These are phyloP conservation scores for Colletotrichum cereale DNA, from an alignment of 2,329 filamentous ascomycete genomes.

Conservation along the genomic window DNA sequence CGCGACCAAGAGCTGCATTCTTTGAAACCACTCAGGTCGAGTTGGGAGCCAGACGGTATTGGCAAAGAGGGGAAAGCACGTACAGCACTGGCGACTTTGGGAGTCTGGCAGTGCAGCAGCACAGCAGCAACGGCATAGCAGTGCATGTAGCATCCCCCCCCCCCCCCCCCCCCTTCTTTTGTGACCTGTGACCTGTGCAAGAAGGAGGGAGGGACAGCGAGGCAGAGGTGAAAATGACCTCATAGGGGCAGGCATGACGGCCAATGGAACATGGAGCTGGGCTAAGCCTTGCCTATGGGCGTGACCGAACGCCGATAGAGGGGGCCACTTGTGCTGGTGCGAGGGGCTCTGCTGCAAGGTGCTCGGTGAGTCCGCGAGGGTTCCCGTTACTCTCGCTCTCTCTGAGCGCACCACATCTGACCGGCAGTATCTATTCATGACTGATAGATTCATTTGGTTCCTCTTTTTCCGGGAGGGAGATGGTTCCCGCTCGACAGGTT, in stretches of 20 bases:
- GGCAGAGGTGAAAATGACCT: constrained; percentile 28
- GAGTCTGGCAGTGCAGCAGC: constrained; percentile 16
- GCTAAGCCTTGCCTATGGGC: constrained; percentile 14
- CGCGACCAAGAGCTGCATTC: neutral
- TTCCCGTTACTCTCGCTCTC: neutral
- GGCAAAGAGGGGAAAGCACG: neutral
- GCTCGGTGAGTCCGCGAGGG: constrained; percentile 10
- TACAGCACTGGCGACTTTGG: constrained; percentile 6
- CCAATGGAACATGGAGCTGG: constrained; percentile 14
- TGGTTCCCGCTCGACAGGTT: neutral
- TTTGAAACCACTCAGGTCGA: neutral
- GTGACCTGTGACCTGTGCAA: neutral
- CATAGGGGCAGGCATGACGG: constrained; percentile 10
- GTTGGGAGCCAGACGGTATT: neutral
- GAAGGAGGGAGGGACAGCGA: constrained; percentile 9
- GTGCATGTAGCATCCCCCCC: constrained; percentile 1
- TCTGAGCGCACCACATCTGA: neutral
- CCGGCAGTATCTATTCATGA: neutral
- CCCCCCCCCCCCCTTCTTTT: neutral
- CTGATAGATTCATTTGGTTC: neutral
- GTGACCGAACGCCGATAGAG: constrained; percentile 16
- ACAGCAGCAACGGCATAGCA: neutral
- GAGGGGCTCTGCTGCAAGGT: constrained; percentile 6
- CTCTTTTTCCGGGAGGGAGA: neutral
- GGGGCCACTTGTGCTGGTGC: neutral